Evolutionary conservation across 2,329 filamentous ascomycete species (phyloP).

Genomic region (Acephala macrosclerotiorum): DNA sequence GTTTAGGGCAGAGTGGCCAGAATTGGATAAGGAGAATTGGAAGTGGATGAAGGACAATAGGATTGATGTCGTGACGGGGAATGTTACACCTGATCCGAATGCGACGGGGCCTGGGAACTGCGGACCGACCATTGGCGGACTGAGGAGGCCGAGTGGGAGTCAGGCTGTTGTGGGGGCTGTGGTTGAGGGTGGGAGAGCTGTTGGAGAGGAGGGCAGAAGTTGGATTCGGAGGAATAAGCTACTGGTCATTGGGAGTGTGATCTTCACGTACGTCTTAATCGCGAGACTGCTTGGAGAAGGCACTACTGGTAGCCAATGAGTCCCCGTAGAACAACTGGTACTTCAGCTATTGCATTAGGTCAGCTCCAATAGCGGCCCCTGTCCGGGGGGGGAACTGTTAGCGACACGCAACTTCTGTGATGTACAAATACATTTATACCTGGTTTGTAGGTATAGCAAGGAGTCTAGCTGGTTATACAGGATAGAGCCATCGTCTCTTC

Average conservation of each 20-base stretch:
- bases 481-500: neutral
- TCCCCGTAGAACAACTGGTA: neutral
- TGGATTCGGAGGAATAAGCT: conserved; percentile 86
- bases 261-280: conserved; percentile 86
- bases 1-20: conserved; percentile 89
- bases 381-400: neutral
- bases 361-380: neutral
- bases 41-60: conserved; percentile 87
- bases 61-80: conserved; percentile 80
- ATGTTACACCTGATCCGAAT: conserved; percentile 61
- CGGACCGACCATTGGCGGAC: conserved; percentile 68
- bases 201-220: conserved; percentile 78
- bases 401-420: neutral
- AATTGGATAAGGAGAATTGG: conserved; percentile 88
- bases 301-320: neutral
- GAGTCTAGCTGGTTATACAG: neutral
- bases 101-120: conserved; percentile 55
- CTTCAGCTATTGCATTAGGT: neutral
- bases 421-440: conserved; percentile 3
- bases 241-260: conserved; percentile 69
- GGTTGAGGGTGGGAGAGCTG: conserved; percentile 80
- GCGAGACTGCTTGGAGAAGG: conserved; percentile 68
- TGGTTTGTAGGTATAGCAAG: conserved; percentile 5
- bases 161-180: conserved; percentile 64
- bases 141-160: conserved; percentile 66